Evolutionary conservation across 805 yeast species (phyloP).

Genomic region (Wickerhamomyces canadensis): DNA sequence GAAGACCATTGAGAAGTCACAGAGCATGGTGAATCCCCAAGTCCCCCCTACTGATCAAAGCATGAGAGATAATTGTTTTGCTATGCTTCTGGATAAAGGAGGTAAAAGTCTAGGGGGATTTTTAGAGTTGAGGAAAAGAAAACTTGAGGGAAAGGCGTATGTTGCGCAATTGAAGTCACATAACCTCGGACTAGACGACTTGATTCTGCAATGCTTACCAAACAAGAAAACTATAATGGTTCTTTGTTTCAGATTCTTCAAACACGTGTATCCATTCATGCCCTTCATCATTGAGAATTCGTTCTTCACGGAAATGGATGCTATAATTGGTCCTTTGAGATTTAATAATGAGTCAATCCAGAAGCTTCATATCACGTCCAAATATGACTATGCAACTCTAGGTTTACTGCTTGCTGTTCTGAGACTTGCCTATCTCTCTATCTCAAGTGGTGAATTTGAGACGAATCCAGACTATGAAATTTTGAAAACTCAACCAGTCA

Average conservation of each 20-base stretch:
- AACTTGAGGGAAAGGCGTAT: slow-evolving; percentile 4
- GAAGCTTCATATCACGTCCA: slow-evolving; percentile 7
- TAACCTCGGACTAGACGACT: slow-evolving; percentile 4
- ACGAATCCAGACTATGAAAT: slow-evolving; percentile 1
- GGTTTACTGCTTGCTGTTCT: slow-evolving; percentile 19
- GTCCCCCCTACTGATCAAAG: background rate
- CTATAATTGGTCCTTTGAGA: slow-evolving; percentile 7
- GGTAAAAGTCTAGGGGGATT: slow-evolving; percentile 5
- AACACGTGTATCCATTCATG: slow-evolving; percentile 19
- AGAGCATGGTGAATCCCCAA: background rate
- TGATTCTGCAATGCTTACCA: slow-evolving; percentile 16
- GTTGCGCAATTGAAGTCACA: slow-evolving; percentile 1
- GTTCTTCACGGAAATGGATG: slow-evolving; percentile 15
- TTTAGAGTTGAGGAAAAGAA: slow-evolving; percentile 10
- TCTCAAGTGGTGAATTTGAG: slow-evolving; percentile 11
- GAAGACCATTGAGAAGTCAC: slow-evolving; percentile 10
- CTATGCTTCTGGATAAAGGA: background rate
- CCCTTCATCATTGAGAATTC: slow-evolving; percentile 21
- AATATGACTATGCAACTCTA: slow-evolving; percentile 18
- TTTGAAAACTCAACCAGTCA: slow-evolving; percentile 7
- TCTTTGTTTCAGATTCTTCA: slow-evolving; percentile 20
- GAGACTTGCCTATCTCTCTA: slow-evolving; percentile 18
- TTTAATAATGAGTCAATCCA: slow-evolving; percentile 2
- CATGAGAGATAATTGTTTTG: background rate
- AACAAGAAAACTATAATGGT: slow-evolving; percentile 9